Percentiles rank a stretch among this genome's conserved stretches.
Evolutionary conservation across 140 eudicot genomes (phyloP).

Genomic region (Oenanthe javanica): DNA sequence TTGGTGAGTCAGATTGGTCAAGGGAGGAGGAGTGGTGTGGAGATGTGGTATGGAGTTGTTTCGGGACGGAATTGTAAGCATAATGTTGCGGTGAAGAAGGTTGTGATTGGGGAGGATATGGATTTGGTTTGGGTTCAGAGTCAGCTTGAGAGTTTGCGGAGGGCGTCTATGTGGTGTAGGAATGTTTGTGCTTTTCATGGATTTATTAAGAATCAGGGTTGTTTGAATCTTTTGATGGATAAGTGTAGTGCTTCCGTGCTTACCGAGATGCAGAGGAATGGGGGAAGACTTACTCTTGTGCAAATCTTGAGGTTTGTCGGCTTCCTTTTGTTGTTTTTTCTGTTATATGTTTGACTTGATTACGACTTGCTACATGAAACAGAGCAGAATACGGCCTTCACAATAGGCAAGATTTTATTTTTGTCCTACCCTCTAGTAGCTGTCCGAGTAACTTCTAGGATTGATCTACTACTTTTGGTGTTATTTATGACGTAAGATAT

Average conservation of each 20-base stretch:
- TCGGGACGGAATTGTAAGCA: constrained; percentile 61
- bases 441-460: not conserved
- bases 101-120: constrained; percentile 53
- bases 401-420: not conserved
- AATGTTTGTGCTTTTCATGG: constrained; percentile 93
- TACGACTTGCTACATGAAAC: not conserved
- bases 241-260: constrained; percentile 71
- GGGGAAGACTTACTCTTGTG: constrained; percentile 90
- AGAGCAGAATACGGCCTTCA: not conserved
- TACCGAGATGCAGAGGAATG: constrained; percentile 80
- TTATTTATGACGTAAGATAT: not conserved
- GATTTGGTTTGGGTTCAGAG: constrained; percentile 84
- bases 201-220: constrained; percentile 39
- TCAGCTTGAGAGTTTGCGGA: constrained; percentile 66
- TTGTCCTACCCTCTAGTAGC: not conserved
- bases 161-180: constrained; percentile 89
- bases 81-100: constrained; percentile 84
- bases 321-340: not conserved
- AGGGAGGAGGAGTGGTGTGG: constrained; percentile 49
- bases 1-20: constrained; percentile 59
- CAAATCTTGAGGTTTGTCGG: constrained; percentile 71
- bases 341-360: not conserved
- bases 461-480: not conserved
- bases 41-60: constrained; percentile 70
- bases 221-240: constrained; percentile 68